These are phyloP conservation scores for Alternaria atra DNA, from an alignment of 2,329 filamentous ascomycete species.

Conservation along the genomic window DNA sequence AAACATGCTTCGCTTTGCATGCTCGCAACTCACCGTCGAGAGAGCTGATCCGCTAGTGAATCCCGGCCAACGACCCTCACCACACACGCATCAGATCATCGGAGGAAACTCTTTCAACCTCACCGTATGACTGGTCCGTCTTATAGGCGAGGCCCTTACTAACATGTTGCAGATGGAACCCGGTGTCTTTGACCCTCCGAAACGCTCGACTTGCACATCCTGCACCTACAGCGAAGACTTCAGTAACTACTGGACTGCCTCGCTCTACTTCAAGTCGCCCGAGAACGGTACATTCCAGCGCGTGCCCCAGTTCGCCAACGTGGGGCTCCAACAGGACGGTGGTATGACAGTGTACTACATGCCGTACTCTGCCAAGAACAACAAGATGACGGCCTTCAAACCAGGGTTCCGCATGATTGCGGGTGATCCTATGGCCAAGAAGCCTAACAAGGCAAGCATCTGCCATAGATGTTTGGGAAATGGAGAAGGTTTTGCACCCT, in stretches of 20 bases:
- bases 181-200: conserved; percentile 32
- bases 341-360: conserved; percentile 74
- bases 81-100: conserved; percentile 45
- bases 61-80: conserved; percentile 36
- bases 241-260: conserved; percentile 45
- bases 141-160: conserved; percentile 5
- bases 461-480: conserved; percentile 41
- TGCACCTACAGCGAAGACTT: conserved; percentile 45
- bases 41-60: conserved; percentile 61
- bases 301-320: conserved; percentile 43
- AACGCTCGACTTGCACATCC: conserved; percentile 40
- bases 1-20: conserved; percentile 48
- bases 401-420: conserved; percentile 43
- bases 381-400: conserved; percentile 22
- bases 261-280: conserved; percentile 43
- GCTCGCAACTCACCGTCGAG: conserved; percentile 55
- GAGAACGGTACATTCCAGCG: conserved; percentile 47
- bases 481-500: conserved; percentile 31
- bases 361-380: conserved; percentile 68
- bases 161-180: conserved; percentile 37
- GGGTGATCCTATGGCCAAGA: conserved; percentile 33
- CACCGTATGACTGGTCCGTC: conserved; percentile 23
- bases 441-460: conserved; percentile 41
- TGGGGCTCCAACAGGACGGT: conserved; percentile 41
- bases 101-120: conserved; percentile 47